Base-by-base conservation (phyloP, 2,329 filamentous ascomycete genomes). In the Trichoderma sp. region DNA sequence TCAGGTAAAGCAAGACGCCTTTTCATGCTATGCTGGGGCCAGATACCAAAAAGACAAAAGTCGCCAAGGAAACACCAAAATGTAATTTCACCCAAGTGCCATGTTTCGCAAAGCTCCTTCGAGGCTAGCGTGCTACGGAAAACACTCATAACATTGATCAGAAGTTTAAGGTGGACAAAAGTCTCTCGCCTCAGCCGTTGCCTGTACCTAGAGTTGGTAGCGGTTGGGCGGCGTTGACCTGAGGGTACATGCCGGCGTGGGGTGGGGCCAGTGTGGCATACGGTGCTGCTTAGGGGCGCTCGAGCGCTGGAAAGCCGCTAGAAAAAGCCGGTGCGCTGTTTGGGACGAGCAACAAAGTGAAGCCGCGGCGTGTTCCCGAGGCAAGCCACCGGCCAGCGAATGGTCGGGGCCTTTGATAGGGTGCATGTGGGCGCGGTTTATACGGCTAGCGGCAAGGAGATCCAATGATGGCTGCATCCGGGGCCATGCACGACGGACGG, bases 221-320 rank as follows among this genome's bases (percentile, higher is more conserved):
- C 43, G 21, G 63, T 34, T 34, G 58, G 30, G 21, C 24, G 15
- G 21, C 5, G 21, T 62, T 14, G 30, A 66, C 69, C 3, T 53
- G 66, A 14, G n/a, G 36, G 71, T 66, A 66, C 65, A 43, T 39
- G 51, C 53, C 71, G 60, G 71, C 71, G 58, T 28, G 62, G 51
- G 39, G 30, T 67, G 53, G 66, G 71, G 39, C 66, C 66, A 72
- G 71, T 72, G 61, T 57, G 39, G 66, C 71, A 61, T 63, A 72
- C 71, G 39, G 71, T 63, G 65, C 71, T 24, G 66, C 32, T 47
- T 28, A 18, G 36, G 36, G 28, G 18, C 24, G 43, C 39, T 32
- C 32, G 43, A 51, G 58, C 24, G 68, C 60, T 71, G 68, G 58
- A 71, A 68, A 39, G 51, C 30, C 51, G 65, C 65, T 68, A 53